Evolutionary conservation across 345 rosid genomes (phyloP), one percentile per base, ranked within the genome.

Genomic region (Isatis tinctoria): DNA sequence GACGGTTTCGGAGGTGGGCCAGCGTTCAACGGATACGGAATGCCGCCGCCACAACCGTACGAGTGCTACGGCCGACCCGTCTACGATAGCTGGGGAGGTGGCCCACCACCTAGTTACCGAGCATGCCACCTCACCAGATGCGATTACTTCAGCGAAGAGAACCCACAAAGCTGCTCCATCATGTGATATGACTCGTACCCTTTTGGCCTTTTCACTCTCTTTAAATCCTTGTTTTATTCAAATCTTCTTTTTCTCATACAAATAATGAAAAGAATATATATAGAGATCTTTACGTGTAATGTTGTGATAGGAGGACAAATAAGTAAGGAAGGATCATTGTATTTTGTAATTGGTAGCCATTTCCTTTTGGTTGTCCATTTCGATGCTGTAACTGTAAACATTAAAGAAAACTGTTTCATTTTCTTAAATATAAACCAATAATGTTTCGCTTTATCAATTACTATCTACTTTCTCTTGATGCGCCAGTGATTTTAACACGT

Each of bases 61-160:
- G 79, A 75, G 8, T 74, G 74, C 8, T 82, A 75, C 43, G 90
- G 88, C 10, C 54, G 91, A 72, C 88, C 84, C 0, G 89, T 88
- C 36, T 90, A 80, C 26, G 86, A 88, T 3, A 80, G 89, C 63
- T 84, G 86, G 84, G 87, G 88, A 0, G 73, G 84, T 16, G 85
- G 87, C 2, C 81, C 83, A 44, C 81, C 81, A 54, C 76, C 79
- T 27, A 24, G 54, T 40, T 33, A 16, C 70, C 36, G 65, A n/a
- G 64, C 51, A 4, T 54, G 68, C 67, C 70, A 54, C 43, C 59
- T 6, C 53, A 65, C 68, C 12, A 58, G 81, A 16, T 81, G 85
- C 27, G 87, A 86, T 49, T 85, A 78, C 75, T 70, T 83, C 37
- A 61, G 65, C 24, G 88, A 88, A 60, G 96, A 87, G 5, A 82